Evolutionary conservation across 257 asterid genomes (phyloP).

Genomic region (Capsicum chinense): DNA sequence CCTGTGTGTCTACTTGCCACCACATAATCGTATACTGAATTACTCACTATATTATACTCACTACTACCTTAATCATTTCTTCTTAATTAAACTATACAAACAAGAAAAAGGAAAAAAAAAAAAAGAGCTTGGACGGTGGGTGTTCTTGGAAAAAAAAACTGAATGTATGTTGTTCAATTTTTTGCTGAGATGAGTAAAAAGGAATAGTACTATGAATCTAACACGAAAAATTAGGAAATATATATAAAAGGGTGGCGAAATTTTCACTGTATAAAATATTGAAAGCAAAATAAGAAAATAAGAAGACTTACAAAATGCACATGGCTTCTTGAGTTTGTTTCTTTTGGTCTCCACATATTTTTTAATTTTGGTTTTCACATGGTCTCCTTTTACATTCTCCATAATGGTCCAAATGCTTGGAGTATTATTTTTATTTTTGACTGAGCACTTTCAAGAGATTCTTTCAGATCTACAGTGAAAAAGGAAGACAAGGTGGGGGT

Average conservation of each 20-base stretch:
- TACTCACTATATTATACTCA: not conserved
- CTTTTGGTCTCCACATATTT: constrained; percentile 27
- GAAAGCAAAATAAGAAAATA: constrained; percentile 26
- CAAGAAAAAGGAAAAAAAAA: not conserved
- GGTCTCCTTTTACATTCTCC: constrained; percentile 56
- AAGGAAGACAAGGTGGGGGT: constrained; percentile 7
- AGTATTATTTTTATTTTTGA: constrained; percentile 51
- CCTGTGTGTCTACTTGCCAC: constrained; percentile 29
- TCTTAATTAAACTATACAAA: constrained; percentile 17
- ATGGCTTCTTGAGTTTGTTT: constrained; percentile 50
- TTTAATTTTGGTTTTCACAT: constrained; percentile 46
- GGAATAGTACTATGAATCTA: constrained; percentile 35
- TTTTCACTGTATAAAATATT: constrained; percentile 25
- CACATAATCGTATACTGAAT: not conserved
- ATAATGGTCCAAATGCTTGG: constrained; percentile 48
- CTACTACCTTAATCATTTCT: constrained; percentile 19
- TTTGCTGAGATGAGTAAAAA: not conserved
- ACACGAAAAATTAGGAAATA: constrained; percentile 15
- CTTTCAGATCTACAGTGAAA: constrained; percentile 57
- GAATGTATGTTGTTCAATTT: not conserved
- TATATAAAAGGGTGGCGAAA: constrained; percentile 3
- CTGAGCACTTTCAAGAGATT: constrained; percentile 50
- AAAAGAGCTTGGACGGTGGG: not conserved
- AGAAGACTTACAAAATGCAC: constrained; percentile 44
- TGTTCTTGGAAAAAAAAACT: not conserved